These are phyloP conservation scores for Lactifluus volemus DNA, from an alignment of 768 basidiomycete species.

Conservation along the genomic window DNA sequence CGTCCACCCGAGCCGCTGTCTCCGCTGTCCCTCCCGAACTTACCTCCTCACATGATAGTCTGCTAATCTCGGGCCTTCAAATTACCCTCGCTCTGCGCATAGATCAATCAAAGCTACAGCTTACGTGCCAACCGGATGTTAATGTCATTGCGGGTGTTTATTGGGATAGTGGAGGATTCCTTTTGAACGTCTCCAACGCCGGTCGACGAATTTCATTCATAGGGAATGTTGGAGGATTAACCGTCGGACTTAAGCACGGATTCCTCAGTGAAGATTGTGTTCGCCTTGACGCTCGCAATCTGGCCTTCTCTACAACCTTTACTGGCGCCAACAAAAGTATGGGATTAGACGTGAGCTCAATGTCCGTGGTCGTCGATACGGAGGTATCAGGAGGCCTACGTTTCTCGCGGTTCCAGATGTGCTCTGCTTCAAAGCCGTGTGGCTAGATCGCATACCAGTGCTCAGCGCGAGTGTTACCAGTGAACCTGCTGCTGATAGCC, in stretches of 20 bases:
- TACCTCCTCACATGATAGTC: conserved; percentile 13
- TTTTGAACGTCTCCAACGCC: conserved; percentile 68
- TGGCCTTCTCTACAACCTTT: conserved; percentile 69
- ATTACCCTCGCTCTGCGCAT: conserved; percentile 87
- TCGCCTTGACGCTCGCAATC: conserved; percentile 70
- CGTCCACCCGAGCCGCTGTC: conserved; percentile 7
- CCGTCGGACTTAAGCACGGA: conserved; percentile 74
- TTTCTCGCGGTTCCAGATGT: conserved; percentile 87
- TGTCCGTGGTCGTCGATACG: conserved; percentile 79
- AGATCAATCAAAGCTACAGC: conserved; percentile 76
- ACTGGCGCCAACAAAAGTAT: conserved; percentile 37
- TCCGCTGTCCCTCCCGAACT: conserved; percentile 5
- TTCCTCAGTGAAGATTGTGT: conserved; percentile 79
- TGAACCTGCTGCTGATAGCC: conserved; percentile 15
- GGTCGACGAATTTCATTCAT: conserved; percentile 65
- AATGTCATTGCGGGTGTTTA: conserved; percentile 84
- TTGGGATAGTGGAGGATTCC: conserved; percentile 93
- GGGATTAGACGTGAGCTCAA: conserved; percentile 36
- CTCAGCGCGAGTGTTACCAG: conserved; percentile 41
- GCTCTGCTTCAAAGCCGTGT: conserved; percentile 91
- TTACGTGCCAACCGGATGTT: conserved; percentile 86
- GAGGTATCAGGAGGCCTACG: conserved; percentile 72
- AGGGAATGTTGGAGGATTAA: conserved; percentile 74
- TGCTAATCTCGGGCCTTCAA: conserved; percentile 42
- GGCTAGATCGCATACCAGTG: conserved; percentile 81